phyloP scores from a whole-genome alignment of 345 rosid genomes.

The Hirschfeldia incana region DNA sequence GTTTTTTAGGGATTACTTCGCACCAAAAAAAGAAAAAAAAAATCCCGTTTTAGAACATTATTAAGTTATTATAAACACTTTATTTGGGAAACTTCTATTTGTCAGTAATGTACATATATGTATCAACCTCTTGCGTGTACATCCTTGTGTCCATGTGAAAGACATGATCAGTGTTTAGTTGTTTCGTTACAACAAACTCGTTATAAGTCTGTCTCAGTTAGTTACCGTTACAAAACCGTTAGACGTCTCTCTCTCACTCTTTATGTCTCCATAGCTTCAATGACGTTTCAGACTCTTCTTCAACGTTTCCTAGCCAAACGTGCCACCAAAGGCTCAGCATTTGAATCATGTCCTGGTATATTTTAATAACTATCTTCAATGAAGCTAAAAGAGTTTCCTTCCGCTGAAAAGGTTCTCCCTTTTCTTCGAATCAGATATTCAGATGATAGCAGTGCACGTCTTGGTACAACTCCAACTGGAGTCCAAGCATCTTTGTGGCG shows the following conservation, averaged over 20 bases:
- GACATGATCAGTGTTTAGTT: slow-evolving; percentile 42
- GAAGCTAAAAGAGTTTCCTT: too few relatives aligned
- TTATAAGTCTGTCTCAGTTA: slow-evolving; percentile 32
- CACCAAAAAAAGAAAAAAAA: background rate
- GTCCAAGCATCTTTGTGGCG: too few relatives aligned
- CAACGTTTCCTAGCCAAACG: slow-evolving; percentile 37
- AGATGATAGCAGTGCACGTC: too few relatives aligned
- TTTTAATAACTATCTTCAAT: too few relatives aligned
- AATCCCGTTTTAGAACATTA: slow-evolving; percentile 25
- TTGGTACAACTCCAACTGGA: too few relatives aligned
- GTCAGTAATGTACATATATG: slow-evolving; percentile 18
- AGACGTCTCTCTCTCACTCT: slow-evolving; percentile 22
- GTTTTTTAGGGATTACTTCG: slow-evolving; percentile 52
- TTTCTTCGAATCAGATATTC: too few relatives aligned
- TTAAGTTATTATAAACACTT: slow-evolving; percentile 23
- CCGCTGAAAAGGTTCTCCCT: too few relatives aligned
- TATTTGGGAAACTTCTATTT: background rate
- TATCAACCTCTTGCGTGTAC: slow-evolving; percentile 37
- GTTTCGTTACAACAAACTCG: slow-evolving; percentile 22
- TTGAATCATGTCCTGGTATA: too few relatives aligned
- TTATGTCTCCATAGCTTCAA: background rate
- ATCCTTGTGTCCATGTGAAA: slow-evolving; percentile 44
- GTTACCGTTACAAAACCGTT: slow-evolving; percentile 22
- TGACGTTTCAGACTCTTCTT: slow-evolving; percentile 42
- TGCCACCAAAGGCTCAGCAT: background rate